Conservation (phyloP, 495 filamentous ascomycete species). For the Talaromyces liani region DNA sequence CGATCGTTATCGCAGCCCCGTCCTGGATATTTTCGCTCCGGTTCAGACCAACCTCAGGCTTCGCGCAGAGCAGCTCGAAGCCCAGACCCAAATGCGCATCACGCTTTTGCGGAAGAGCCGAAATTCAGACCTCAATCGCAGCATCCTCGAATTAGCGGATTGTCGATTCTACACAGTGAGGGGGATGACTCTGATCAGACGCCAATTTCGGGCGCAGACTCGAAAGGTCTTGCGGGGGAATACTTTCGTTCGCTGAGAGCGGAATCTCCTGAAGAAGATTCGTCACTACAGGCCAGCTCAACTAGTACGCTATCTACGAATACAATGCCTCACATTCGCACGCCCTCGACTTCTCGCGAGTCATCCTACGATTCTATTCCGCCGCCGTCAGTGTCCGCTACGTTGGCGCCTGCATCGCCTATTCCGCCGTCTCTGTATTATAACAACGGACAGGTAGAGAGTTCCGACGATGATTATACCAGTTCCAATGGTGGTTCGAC, state of each 20-base stretch:
- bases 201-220: conserved; percentile 11
- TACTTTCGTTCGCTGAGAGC: conserved; percentile 39
- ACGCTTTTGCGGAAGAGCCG: conserved; percentile 50
- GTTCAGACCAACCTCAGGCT: conserved; percentile 25
- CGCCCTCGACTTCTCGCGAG: conserved; percentile 17
- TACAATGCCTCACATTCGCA: conserved; percentile 2
- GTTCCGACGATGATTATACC: conserved; percentile 56
- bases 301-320: neutral
- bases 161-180: conserved; percentile 48
- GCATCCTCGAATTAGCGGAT: conserved; percentile 63
- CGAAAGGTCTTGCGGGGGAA: conserved; percentile 8
- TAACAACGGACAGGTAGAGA: conserved; percentile 40
- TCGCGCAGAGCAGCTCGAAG: conserved; percentile 23
- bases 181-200: conserved; percentile 20
- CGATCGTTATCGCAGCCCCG: conserved; percentile 62
- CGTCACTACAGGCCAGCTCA: neutral
- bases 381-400: conserved; percentile 35
- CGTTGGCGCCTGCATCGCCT: conserved; percentile 53
- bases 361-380: conserved; percentile 43
- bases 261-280: conserved; percentile 42
- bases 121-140: conserved; percentile 61
- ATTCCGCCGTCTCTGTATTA: conserved; percentile 47
- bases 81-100: conserved; percentile 37
- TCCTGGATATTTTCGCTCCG: conserved; percentile 67
- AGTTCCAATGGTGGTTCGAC: conserved; percentile 46